Base-by-base conservation (phyloP, 2,329 filamentous ascomycete genomes). In the Cadophora sp. region DNA sequence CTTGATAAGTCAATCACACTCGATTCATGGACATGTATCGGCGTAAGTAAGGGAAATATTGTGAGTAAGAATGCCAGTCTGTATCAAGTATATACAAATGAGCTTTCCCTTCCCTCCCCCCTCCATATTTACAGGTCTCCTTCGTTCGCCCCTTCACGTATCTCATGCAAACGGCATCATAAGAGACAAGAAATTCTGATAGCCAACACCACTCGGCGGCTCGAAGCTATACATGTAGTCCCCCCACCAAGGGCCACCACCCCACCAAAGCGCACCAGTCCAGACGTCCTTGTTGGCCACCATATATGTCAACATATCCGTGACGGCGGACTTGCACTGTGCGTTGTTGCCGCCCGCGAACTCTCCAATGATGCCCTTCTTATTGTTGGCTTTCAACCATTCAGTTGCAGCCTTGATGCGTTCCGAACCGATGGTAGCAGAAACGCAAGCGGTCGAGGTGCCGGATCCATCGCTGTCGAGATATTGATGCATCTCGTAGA, bases 401-500 rank as follows among this genome's bases (percentile, higher is more conserved):
- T 80, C 72, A 0, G 86, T 88, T 0, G 86, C 86, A 12, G 77
- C 80, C 24, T 79, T 70, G 22, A 89, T 77, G 4, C 86, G 80
- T 71, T 87, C 83, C 27, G 78, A 76, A 63, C 86, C 84, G 69
- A 88, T 85, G n/a, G 85, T 88, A 5, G 77, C 70, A 68, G 76
- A 82, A 19, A 87, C 84, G 74, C 86, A 89, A 31, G 79, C 78
- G 2, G 77, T 79, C 2, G 78, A 79, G 0, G 85, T 87, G 9
- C 86, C 86, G 1, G 82, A 85, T 64, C 84, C 83, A 68, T 88
- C 86, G 0, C 77, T 79, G 77, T 89, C 86, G 46, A 88, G 85
- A 73, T 88, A 89, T 78, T 88, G 86, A 75, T 89, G 86, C 86
- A 88, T 88, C 74, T 88, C 84, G 77, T 86, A 88, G 75, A 88